Evolutionary conservation across 2,329 filamentous ascomycete genomes (phyloP).

Genomic region (Hymenoscyphus fructigenus): DNA sequence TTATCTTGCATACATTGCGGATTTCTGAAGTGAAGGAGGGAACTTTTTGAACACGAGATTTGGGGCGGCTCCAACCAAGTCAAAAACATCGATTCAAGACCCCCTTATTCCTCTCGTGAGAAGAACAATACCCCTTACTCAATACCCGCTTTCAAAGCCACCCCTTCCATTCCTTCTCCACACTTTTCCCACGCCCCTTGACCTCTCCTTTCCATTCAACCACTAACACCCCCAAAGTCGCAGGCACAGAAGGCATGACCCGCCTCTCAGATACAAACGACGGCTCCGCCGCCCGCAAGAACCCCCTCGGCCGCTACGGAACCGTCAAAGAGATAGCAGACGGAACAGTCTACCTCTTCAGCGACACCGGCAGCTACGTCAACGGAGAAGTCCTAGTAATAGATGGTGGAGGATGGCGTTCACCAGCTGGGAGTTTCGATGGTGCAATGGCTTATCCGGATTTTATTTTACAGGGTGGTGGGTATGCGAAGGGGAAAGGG

Average conservation of each 20-base stretch:
- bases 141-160: not conserved
- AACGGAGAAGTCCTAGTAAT: slow-evolving; percentile 81
- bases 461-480: slow-evolving; percentile 30
- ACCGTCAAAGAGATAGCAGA: slow-evolving; percentile 86
- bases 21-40: not conserved
- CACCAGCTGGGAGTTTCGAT: slow-evolving; percentile 21
- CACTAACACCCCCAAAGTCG: slow-evolving; percentile 54
- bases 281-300: slow-evolving; percentile 34
- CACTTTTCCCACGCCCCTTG: too few relatives aligned
- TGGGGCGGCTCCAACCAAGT: not conserved
- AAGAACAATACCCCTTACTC: not conserved
- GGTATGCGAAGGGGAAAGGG: slow-evolving; percentile 22
- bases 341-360: slow-evolving; percentile 86
- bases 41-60: not conserved
- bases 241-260: slow-evolving; percentile 77
- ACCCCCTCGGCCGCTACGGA: slow-evolving; percentile 73
- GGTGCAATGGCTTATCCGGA: slow-evolving; percentile 31
- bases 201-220: not conserved
- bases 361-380: slow-evolving; percentile 80
- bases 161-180: too few relatives aligned
- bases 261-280: slow-evolving; percentile 47
- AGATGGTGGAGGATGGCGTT: slow-evolving; percentile 48
- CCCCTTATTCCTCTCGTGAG: not conserved
- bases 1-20: too few relatives aligned
- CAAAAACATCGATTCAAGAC: not conserved